Base-by-base conservation (phyloP, 495 filamentous ascomycete genomes). In the Penicillium lagena region DNA sequence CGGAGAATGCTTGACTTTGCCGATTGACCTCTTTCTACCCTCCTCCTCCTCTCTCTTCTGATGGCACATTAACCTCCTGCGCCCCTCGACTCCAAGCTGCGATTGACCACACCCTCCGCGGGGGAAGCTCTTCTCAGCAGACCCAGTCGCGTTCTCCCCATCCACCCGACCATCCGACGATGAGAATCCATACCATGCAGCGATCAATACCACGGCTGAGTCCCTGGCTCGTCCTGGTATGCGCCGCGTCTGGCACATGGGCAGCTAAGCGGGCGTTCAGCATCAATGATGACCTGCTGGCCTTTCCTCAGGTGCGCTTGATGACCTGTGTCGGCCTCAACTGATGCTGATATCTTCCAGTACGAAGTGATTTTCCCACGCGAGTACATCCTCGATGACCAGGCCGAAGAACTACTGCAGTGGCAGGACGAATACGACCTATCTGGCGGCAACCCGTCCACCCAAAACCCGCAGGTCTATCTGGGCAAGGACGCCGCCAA, bases 251-350 rank as follows among this genome's bases (percentile, higher is more conserved):
- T 6, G 62, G 59, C 36, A 71, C 66, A 22, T 64, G 70, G 49
- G 81, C 78, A 5, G 71, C 63, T 46, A 79, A 75, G 46, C 72
- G 72, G 55, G 67, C 77, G 27, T 90, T 90, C 67, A 89, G 80
- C 55, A 84, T 95, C 29, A 81, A 94, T 55, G 90, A 97, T 58
- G 93, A 98, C 62, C 62, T 98, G 9, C 73, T 96, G 31, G 91
- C 93, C 14, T 89, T 85, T 71, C 93, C 93, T 22, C 93, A 96
- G 72, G 89, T 94, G 66, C 29, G 70, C 59, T 40, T 22, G 22
- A 38, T 15, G 22, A 22, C 12, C 29, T 10, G 11, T 1, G 17
- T 38, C 40, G 27, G 35, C 40, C 30, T 42, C 39, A 11, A 10
- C 30, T 36, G 13, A 28, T 49, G 29, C 49, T 30, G 9, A 27